Percentiles rank a stretch among this genome's conserved stretches.
Evolutionary conservation across 1,284 basidiomycete species (phyloP).

Genomic region (Naganishia cerealis): DNA sequence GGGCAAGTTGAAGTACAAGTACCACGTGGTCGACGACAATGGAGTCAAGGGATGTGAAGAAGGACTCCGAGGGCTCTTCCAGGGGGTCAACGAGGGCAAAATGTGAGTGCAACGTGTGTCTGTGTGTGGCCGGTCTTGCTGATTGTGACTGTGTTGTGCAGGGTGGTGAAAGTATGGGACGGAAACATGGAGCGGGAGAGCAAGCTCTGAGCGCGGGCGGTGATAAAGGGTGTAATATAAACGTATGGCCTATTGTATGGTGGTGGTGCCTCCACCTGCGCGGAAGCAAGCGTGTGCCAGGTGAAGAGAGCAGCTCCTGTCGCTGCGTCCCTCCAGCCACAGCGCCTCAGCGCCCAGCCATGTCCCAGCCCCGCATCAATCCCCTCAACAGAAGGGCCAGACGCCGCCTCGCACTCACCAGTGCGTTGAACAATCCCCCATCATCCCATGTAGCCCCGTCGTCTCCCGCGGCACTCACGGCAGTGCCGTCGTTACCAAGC

Average conservation of each 20-base stretch:
- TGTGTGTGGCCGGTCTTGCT: neutral
- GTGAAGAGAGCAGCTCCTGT: too few relatives aligned
- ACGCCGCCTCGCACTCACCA: constrained; percentile 12
- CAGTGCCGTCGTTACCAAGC: too few relatives aligned
- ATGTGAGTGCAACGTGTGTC: constrained; percentile 57
- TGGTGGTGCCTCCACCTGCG: constrained; percentile 5
- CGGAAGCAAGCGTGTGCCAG: too few relatives aligned
- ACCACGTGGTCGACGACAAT: constrained; percentile 63
- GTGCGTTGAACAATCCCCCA: constrained; percentile 21
- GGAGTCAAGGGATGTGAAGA: constrained; percentile 71
- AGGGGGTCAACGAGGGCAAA: constrained; percentile 79
- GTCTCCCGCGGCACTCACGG: too few relatives aligned
- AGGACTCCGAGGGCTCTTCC: constrained; percentile 69
- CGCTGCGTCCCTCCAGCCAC: too few relatives aligned
- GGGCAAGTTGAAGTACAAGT: constrained; percentile 77
- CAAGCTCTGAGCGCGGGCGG: constrained; percentile 11
- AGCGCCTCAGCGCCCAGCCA: too few relatives aligned
- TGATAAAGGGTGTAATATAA: neutral
- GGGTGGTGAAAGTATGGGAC: constrained; percentile 36
- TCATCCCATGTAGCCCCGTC: too few relatives aligned
- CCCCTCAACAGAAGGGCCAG: neutral
- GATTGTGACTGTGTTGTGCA: neutral
- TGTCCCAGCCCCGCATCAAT: neutral
- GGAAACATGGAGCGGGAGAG: constrained; percentile 28
- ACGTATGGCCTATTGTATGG: neutral